Evolutionary conservation across 1,284 basidiomycete genomes (phyloP), one percentile per base, ranked within the genome.

Genomic region (Marasmius fiardii): DNA sequence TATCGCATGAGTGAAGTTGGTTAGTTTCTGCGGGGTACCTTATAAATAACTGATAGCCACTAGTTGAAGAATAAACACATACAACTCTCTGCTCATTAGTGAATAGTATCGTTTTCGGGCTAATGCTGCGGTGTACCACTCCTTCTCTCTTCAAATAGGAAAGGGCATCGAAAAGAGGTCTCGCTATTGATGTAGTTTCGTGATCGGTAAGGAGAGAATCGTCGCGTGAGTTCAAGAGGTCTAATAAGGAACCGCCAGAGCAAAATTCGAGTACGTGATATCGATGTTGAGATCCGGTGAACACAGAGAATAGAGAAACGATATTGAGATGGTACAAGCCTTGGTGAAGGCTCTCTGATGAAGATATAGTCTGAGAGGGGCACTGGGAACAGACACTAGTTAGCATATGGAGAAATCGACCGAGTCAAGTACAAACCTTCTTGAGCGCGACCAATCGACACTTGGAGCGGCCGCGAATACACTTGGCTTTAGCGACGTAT

Each of bases 281-380:
- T 24, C 63, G 61, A 12, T 68, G 67, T 4, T 60, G 60, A 7
- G 68, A 58, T 0, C 69, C 68, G n/a, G 64, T 60, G 57, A 80
- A 78, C 2, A 61, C 62, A 7, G 75, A 75, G n/a, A 79, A 69
- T 2, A 81, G 63, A n/a, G 79, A 74, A 11, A 78, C 67, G 55
- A 83, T 69, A 35, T 71, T 74, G 4, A 80, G 81, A 62, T 83
- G 81, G 60, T 73, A 74, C 8, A 82, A 66, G 0, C 73, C 64
- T 55, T 72, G 72, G 58, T 80, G 77, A 24, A 80, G 52, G 1
- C 63, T 43, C 2, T 64, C 55, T 3, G 67, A 61, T 7, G 62
- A 41, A 52, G 53, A 58, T 49, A n/a, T n/a, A n/a, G n/a, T 52
- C 49, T 58, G 57, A 45, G 43, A 45, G 26, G 44, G 39, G 43